Evolutionary conservation across 2,329 filamentous ascomycete species (phyloP).

Genomic region (Botrytis cinerea): DNA sequence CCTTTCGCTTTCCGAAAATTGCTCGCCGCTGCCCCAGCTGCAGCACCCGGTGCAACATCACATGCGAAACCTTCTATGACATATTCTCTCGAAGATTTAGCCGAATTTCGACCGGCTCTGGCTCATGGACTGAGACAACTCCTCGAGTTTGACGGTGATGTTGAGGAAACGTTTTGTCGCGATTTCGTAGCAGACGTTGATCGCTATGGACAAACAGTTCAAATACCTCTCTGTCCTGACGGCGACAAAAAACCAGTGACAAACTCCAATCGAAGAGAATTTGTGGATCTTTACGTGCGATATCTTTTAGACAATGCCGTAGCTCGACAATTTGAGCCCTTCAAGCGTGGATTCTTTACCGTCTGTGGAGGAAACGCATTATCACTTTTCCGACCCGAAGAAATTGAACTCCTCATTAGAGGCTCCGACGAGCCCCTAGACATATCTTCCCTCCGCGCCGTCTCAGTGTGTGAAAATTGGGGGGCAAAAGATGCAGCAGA

Average conservation of each 20-base stretch:
- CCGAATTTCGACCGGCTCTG: constrained; percentile 75
- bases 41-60: constrained; percentile 54
- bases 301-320: constrained; percentile 79
- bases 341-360: constrained; percentile 91
- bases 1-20: constrained; percentile 90
- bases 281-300: constrained; percentile 80
- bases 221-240: constrained; percentile 70
- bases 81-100: constrained; percentile 78
- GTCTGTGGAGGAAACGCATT: constrained; percentile 88
- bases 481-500: constrained; percentile 55
- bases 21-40: constrained; percentile 71
- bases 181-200: constrained; percentile 80
- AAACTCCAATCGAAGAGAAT: constrained; percentile 81
- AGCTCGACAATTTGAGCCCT: constrained; percentile 83
- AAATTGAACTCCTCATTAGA: constrained; percentile 84
- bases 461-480: constrained; percentile 85
- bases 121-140: constrained; percentile 75
- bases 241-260: constrained; percentile 77
- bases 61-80: constrained; percentile 64
- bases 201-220: constrained; percentile 68
- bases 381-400: constrained; percentile 83
- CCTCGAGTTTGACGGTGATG: constrained; percentile 81
- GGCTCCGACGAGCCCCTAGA: constrained; percentile 84
- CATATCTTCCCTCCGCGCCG: constrained; percentile 71
- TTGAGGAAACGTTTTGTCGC: constrained; percentile 75